Base-by-base conservation (phyloP, 2,329 filamentous ascomycete species). In the Dactylellina sp. region DNA sequence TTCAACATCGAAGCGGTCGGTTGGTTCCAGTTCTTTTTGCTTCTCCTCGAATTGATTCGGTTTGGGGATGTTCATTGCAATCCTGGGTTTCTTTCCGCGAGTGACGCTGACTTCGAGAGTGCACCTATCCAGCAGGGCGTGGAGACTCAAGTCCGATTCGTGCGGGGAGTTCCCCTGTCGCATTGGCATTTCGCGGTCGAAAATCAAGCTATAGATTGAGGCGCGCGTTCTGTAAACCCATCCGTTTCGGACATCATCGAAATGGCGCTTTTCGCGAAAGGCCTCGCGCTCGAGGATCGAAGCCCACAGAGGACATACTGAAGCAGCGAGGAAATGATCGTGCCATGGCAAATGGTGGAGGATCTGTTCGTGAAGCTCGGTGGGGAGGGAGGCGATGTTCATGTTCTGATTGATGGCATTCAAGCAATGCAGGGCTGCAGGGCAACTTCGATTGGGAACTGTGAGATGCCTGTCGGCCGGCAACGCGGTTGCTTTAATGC, bases 341-440 rank as follows among this genome's bases (percentile, higher is more conserved):
- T 68, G 63, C 63, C 63, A 68, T 20, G 63, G 63, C 20, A 68
- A 44, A 16, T 68, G 28, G 53, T 59, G 53, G 22, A 68, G 53
- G n/a, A 68, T 68, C 50, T 68, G 53, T 32, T 60, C 53, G 39
- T 68, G 63, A 9, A 68, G 44, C 25, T 68, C 63, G 53, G 42
- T 68, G 32, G 63, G 63, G 7, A 68, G 63, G 52, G 42, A 25
- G 28, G 52, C 11, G 24, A 68, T 32, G 28, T 49, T 60, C 63
- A 68, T 65, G 24, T 14, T n/a, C n/a, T n/a, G n/a, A n/a, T n/a
- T n/a, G n/a, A n/a, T 56, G 32, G 32, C 14, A 2, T 11, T 52
- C n/a, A n/a, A n/a, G n/a, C n/a, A n/a, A 12, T 20, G n/a, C n/a
- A n/a, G n/a, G n/a, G n/a, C n/a, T n/a, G n/a, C n/a, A 49, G 44